phyloP scores from a whole-genome alignment of 176 grass and related monocot genomes.

The Aegilops umbellulata region DNA sequence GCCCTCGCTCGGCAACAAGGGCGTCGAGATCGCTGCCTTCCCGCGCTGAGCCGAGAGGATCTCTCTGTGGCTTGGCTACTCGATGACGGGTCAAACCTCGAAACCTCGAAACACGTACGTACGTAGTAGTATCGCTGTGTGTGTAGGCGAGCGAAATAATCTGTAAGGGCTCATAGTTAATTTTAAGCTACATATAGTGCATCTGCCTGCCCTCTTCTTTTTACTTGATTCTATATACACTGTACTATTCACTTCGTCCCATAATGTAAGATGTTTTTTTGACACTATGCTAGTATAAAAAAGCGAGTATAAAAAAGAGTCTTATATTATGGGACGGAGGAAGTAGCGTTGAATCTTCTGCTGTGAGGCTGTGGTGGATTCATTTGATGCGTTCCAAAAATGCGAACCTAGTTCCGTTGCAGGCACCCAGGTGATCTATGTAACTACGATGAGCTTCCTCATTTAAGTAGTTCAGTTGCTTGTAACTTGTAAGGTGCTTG shows the following conservation, averaged over 20 bases:
- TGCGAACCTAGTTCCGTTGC: background rate
- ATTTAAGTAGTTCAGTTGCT: too few species aligned
- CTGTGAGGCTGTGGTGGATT: background rate
- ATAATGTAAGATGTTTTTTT: too few species aligned
- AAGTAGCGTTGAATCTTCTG: background rate
- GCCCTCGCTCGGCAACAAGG: constrained; percentile 53
- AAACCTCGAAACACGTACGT: background rate
- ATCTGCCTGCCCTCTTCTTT: background rate
- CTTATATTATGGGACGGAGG: too few species aligned
- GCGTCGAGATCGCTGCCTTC: constrained; percentile 67
- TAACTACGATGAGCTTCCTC: background rate
- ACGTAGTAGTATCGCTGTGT: background rate
- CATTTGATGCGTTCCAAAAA: background rate
- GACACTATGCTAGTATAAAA: too few species aligned
- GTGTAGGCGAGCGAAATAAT: background rate
- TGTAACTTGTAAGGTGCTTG: too few species aligned
- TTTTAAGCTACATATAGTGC: constrained; percentile 6
- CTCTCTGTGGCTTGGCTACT: background rate
- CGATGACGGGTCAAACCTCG: background rate
- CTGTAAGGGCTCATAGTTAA: background rate
- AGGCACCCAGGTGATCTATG: background rate
- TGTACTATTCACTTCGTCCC: too few species aligned
- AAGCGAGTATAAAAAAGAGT: too few species aligned
- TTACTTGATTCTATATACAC: background rate
- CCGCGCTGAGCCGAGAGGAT: constrained; percentile 40